Evolutionary conservation across 2,329 filamentous ascomycete species (phyloP), one percentile per base, ranked within the genome.

Genomic region (Beauveria sp.): DNA sequence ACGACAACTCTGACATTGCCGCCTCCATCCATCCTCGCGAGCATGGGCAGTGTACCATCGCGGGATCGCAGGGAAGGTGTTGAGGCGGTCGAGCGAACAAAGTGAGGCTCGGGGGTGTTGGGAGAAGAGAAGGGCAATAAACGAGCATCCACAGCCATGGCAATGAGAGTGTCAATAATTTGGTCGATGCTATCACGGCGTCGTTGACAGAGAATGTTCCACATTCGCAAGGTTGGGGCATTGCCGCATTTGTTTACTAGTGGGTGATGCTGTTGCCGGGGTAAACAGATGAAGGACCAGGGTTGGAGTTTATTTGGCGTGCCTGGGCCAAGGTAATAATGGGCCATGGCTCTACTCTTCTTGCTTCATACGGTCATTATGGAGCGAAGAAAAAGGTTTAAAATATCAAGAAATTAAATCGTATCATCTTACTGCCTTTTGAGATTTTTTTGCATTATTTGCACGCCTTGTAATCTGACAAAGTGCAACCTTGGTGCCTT

Each of bases 1-100:
- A 94, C 90, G 34, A 93, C 90, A 30, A 94, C 90, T 67, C 86
- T 83, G 63, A 94, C 90, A 74, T 94, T 94, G 61, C 89, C 89
- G 64, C 86, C 88, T 64, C 81, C 72, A 69, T 86, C 79, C 78
- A 82, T 81, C 71, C 77, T 80, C 67, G 78, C 77, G 67, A 80
- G 78, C 63, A 82, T 73, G 28, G 84, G 81, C 44, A 86, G 74
- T n/a, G 82, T 83, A 55, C 84, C 84, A 76, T 91, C 88, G 70
- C 86, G 84, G 44, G 88, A 88, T 63, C 90, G 84, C 68, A 93
- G 77, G 28, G 89, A 92, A 41, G 90, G 90, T 62, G 88, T 92
- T 59, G 90, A 92, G 54, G 90, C 90, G 60, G 84, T 87, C 22
- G 89, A 92, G 68, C 76, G 79, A 62, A 83, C 73, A 47, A 76